Percentiles rank a stretch among this genome's conserved stretches.
phyloP scores from a whole-genome alignment of 1,284 basidiomycete species.

The Leucoagaricus sp. region DNA sequence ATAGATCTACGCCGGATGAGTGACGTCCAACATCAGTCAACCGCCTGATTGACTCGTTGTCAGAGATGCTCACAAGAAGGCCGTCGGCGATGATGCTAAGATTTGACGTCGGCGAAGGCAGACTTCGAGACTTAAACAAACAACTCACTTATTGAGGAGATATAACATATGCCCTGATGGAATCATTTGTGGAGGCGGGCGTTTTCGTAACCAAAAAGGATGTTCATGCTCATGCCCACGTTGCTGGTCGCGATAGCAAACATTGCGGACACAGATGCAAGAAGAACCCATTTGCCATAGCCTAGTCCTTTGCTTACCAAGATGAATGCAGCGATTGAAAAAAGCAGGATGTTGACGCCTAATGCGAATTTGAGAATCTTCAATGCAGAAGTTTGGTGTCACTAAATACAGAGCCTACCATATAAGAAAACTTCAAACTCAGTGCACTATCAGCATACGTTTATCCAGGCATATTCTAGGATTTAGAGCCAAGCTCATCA shows the following conservation, averaged over 20 bases:
- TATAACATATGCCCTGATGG: neutral
- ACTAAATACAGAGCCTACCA: neutral
- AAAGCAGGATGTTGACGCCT: constrained; percentile 13
- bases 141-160: constrained; percentile 6
- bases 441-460: neutral
- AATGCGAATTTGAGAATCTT: neutral
- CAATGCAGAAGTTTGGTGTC: neutral
- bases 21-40: neutral
- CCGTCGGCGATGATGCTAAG: neutral
- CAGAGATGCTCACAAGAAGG: neutral
- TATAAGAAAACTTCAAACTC: constrained; percentile 1
- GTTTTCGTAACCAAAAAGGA: constrained; percentile 8
- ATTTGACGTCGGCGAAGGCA: neutral
- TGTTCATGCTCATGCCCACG: constrained; percentile 9
- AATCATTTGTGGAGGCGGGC: neutral
- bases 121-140: neutral
- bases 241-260: constrained; percentile 13
- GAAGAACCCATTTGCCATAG: constrained; percentile 9
- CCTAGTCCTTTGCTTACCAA: constrained; percentile 6
- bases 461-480: neutral
- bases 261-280: constrained; percentile 14
- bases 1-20: neutral
- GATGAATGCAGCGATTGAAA: constrained; percentile 6
- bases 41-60: no score
- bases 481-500: neutral